These are phyloP conservation scores for Coriaria nepalensis DNA, from an alignment of 306 rosid genomes.

Conservation along the genomic window DNA sequence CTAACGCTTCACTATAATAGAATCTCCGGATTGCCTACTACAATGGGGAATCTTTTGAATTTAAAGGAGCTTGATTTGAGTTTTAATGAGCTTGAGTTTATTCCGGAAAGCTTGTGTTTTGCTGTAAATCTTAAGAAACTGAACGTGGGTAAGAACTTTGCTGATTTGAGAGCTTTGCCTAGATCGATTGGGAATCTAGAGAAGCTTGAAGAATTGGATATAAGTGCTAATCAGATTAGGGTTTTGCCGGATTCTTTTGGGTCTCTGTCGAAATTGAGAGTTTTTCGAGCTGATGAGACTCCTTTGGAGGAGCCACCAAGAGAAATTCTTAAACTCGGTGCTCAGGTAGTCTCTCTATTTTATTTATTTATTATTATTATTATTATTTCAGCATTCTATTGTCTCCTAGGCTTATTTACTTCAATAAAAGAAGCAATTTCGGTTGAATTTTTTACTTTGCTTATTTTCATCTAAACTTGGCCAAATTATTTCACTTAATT, in stretches of 20 bases:
- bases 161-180: slow-evolving; percentile 74
- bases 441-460: not conserved
- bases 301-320: slow-evolving; percentile 78
- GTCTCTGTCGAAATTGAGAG: slow-evolving; percentile 48
- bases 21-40: slow-evolving; percentile 57
- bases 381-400: no score
- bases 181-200: slow-evolving; percentile 72
- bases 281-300: slow-evolving; percentile 55
- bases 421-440: no score
- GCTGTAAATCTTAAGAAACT: slow-evolving; percentile 49
- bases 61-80: slow-evolving; percentile 83
- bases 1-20: slow-evolving; percentile 75
- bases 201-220: slow-evolving; percentile 88
- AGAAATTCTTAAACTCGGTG: slow-evolving; percentile 55
- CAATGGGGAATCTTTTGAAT: slow-evolving; percentile 43
- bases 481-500: slow-evolving; percentile 16
- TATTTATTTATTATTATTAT: no score
- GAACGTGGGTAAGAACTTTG: slow-evolving; percentile 70
- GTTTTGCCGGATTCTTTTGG: slow-evolving; percentile 63
- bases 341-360: slow-evolving; percentile 40
- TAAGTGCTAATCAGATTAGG: slow-evolving; percentile 74
- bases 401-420: no score
- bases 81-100: slow-evolving; percentile 65
- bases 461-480: not conserved
- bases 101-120: slow-evolving; percentile 64